Evolutionary conservation across 75 land plant species (phyloP).

Genomic region (Pseudotsuga menziesii): DNA sequence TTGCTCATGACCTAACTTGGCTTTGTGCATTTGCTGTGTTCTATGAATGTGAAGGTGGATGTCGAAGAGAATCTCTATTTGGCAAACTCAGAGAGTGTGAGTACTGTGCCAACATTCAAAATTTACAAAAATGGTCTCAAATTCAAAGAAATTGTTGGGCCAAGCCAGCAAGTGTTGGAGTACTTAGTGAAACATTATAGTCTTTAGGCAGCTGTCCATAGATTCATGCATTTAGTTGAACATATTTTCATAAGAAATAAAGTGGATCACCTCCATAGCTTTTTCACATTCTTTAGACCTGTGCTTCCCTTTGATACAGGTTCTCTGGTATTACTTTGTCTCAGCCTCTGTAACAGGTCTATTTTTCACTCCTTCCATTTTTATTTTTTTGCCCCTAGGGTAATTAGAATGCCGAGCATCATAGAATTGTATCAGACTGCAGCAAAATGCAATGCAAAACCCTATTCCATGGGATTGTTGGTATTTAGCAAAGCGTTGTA

Average conservation of each 20-base stretch:
- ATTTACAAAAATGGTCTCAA: constrained; percentile 78
- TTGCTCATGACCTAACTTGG: not conserved
- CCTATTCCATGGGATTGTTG: not conserved
- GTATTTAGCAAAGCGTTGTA: not conserved
- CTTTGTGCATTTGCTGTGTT: not conserved
- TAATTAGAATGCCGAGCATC: too few relatives aligned
- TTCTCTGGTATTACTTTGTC: not conserved
- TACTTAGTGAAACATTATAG: constrained; percentile 37
- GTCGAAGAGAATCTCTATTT: constrained; percentile 40
- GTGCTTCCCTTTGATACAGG: not conserved
- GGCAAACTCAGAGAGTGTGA: constrained; percentile 61
- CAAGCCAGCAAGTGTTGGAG: constrained; percentile 50
- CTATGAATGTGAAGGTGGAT: constrained; percentile 32
- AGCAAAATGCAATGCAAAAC: not conserved
- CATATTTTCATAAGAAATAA: constrained; percentile 4
- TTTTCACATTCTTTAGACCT: not conserved
- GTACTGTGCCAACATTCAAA: constrained; percentile 62
- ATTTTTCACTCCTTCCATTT: too few relatives aligned
- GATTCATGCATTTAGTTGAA: not conserved
- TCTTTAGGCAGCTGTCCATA: constrained; percentile 1
- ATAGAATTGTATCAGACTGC: not conserved
- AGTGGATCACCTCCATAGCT: not conserved
- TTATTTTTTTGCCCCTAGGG: too few relatives aligned
- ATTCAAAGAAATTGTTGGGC: constrained; percentile 60
- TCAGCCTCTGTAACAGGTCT: not conserved